Evolutionary conservation across 1,284 basidiomycete genomes (phyloP), one percentile per base, ranked within the genome.

Genomic region (Vanrija pseudolonga): DNA sequence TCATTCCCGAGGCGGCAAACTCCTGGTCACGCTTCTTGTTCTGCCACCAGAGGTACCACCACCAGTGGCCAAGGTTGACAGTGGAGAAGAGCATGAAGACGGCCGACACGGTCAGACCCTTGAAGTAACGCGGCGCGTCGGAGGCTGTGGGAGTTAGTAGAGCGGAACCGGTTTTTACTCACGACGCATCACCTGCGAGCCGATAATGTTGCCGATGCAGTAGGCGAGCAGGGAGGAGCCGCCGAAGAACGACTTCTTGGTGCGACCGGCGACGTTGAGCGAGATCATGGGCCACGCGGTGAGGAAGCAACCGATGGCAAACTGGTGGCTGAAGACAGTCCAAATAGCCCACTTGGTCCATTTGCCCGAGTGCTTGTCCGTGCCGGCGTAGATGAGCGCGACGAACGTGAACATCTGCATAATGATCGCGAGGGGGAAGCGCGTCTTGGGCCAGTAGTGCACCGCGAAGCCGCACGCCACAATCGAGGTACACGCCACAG

Each of bases 151-250:
- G 8, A 3, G 32, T 26, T 47, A 3, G 32, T 26, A 37, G 15
- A 38, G 28, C 32, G 28, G 6, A 12, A 32, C 28, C 28, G 9
- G 8, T 9, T 5, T 41, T 19, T 4, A 36, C 32, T 24, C 43
- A 32, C 43, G 50, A 14, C 53, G 56, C 48, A 67, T 57, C 14
- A 62, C 51, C 43, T 67, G 63, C 5, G 61, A 53, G 9, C 66
- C 66, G 42, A 66, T 40, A 18, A 62, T 52, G 55, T 62, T 68
- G 20, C 66, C 66, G 14, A 50, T 45, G 45, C 66, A 68, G 59
- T 67, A 66, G 8, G 48, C 50, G 43, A 64, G 51, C 8, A 62
- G 53, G 11, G 20, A 54, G 0, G 45, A 51, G 14, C 51, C 62
- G 22, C 53, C 52, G 45, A 63, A 56, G 53, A 62, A 62, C 11